A percentile compares a stretch with the other conserved stretches of the same genome.
These are phyloP conservation scores for Hirschfeldia incana DNA, from an alignment of 345 rosid genomes.

Conservation along the genomic window DNA sequence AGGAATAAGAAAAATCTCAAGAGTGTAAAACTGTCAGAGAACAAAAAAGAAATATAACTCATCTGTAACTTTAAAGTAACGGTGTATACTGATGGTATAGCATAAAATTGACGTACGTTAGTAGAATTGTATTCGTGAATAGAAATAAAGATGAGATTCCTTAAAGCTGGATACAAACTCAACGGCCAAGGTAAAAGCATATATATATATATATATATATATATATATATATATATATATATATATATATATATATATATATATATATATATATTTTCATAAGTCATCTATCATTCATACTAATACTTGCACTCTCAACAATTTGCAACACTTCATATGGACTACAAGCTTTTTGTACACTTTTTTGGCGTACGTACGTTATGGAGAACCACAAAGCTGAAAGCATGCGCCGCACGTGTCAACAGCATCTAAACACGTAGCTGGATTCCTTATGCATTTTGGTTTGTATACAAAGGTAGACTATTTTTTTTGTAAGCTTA, in stretches of 20 bases:
- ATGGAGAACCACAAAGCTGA: conserved; percentile 26
- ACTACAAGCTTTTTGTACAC: conserved; percentile 20
- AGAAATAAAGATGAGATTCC: conserved; percentile 39
- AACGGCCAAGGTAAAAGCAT: conserved; percentile 35
- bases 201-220: too few relatives aligned
- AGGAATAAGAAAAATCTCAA: neutral
- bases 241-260: too few relatives aligned
- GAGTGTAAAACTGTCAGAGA: conserved; percentile 23
- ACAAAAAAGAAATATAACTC: neutral
- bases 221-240: too few relatives aligned
- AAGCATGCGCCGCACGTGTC: conserved; percentile 41
- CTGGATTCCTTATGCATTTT: conserved; percentile 22
- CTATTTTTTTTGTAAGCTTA: neutral
- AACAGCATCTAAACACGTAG: conserved; percentile 29
- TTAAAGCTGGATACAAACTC: conserved; percentile 23
- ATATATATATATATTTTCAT: neutral
- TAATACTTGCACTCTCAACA: conserved; percentile 4
- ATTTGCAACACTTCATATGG: neutral
- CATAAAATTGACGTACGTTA: conserved; percentile 31
- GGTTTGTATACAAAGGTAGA: neutral
- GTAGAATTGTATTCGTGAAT: conserved; percentile 34
- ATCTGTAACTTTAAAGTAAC: conserved; percentile 29
- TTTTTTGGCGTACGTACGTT: conserved; percentile 20
- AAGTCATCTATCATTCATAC: neutral
- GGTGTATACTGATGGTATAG: conserved; percentile 33